phyloP scores from a whole-genome alignment of 2,329 filamentous ascomycete genomes.

The Daldinia sp. region DNA sequence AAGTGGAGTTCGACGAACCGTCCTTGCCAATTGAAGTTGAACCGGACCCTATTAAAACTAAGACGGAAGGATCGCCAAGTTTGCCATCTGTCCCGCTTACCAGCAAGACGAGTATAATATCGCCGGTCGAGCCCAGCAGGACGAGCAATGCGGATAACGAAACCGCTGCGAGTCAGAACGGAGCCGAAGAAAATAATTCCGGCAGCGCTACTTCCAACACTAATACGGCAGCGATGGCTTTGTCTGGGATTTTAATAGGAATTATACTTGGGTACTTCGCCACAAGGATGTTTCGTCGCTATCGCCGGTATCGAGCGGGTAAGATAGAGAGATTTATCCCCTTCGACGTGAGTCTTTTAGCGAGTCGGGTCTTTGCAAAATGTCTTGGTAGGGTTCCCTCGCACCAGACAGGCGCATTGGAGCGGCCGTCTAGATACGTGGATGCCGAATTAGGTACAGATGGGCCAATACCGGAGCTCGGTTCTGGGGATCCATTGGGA shows the following conservation, averaged over 20 bases:
- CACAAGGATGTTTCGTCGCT: constrained; percentile 37
- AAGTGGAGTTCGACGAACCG: background rate
- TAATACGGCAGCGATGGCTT: constrained; percentile 42
- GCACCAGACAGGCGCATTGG: background rate
- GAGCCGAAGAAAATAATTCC: background rate
- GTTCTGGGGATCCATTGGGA: constrained; percentile 35
- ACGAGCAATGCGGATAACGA: constrained; percentile 4
- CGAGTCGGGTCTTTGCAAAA: background rate
- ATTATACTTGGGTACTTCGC: constrained; percentile 37
- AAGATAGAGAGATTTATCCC: constrained; percentile 31
- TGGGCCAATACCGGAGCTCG: constrained; percentile 46
- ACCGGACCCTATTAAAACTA: background rate
- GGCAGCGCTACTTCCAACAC: constrained; percentile 25
- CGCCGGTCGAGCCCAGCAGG: background rate
- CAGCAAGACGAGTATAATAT: background rate
- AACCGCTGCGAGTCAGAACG: background rate
- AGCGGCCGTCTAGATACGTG: constrained; percentile 3
- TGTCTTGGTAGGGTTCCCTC: background rate
- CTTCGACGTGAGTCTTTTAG: constrained; percentile 1
- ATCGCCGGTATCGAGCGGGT: constrained; percentile 42
- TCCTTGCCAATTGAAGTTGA: background rate
- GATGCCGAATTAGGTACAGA: constrained; percentile 47
- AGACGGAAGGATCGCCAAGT: background rate
- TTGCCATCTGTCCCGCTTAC: background rate
- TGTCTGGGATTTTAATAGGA: constrained; percentile 44